These are phyloP conservation scores for Russula olivacea DNA, from an alignment of 768 basidiomycete genomes.

Conservation along the genomic window DNA sequence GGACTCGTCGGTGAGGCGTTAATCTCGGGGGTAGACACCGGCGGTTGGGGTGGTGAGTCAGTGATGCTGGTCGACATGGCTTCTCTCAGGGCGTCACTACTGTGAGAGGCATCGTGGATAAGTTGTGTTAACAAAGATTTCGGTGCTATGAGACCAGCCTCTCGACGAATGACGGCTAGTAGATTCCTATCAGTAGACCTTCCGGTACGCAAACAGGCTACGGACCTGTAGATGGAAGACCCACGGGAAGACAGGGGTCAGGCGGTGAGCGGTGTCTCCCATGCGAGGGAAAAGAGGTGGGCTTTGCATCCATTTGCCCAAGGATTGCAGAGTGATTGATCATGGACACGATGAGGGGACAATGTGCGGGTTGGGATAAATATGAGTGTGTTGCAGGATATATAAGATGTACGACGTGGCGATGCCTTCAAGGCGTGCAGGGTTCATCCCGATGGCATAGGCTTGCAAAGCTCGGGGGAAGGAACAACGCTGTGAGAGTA, in stretches of 20 bases:
- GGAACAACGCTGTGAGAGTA: not conserved
- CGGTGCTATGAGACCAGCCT: slow-evolving; percentile 56
- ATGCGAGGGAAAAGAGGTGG: not conserved
- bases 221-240: slow-evolving; percentile 64
- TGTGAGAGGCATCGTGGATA: slow-evolving; percentile 29
- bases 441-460: slow-evolving; percentile 7
- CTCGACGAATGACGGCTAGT: slow-evolving; percentile 64
- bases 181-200: slow-evolving; percentile 25
- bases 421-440: not conserved
- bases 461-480: not conserved
- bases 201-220: slow-evolving; percentile 1
- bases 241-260: slow-evolving; percentile 56
- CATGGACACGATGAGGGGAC: slow-evolving; percentile 12
- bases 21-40: not conserved
- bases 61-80: slow-evolving; percentile 30
- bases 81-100: slow-evolving; percentile 26
- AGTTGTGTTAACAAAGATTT: slow-evolving; percentile 52
- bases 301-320: slow-evolving; percentile 11
- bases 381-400: not conserved
- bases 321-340: slow-evolving; percentile 21
- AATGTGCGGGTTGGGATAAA: not conserved
- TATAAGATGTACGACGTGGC: slow-evolving; percentile 4
- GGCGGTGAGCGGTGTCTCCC: slow-evolving; percentile 40
- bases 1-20: slow-evolving; percentile 8
- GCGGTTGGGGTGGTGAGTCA: slow-evolving; percentile 32